Base-by-base conservation (phyloP, 805 yeast species). In the Ascoidea asiatica region DNA sequence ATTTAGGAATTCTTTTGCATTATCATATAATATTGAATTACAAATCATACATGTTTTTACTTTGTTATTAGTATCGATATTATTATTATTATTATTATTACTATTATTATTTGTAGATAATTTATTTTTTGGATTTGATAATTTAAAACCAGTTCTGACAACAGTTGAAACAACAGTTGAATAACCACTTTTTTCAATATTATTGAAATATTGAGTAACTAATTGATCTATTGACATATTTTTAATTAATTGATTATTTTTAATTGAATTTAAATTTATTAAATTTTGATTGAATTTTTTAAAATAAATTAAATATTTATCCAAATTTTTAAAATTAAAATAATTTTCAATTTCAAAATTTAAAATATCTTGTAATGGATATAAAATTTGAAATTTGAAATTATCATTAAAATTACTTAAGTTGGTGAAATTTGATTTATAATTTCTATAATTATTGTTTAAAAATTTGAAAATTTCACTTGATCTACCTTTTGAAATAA, bases 81-180 rank as follows among this genome's bases (percentile, higher is more conserved):
- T n/a, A n/a, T n/a, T n/a, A n/a, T n/a, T n/a, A n/a, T n/a, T n/a
- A n/a, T n/a, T n/a, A n/a, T n/a, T n/a, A n/a, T n/a, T n/a, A n/a
- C n/a, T n/a, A n/a, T n/a, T n/a, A n/a, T n/a, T n/a, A n/a, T n/a
- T n/a, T 6, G 39, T 15, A 5, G 50, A 44, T 5, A 50, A 41
- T 5, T 45, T 49, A 2, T 22, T 44, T 21, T 47, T 52, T 1
- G 70, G 69, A 5, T 58, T 58, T 1, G 65, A 63, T 39, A 69
- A 52, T 46, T 67, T 68, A 41, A 65, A 70, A 4, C 71, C 71
- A 1, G 72, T 69, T 41, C 65, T 67, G 5, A 67, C 70, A 21
- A 69, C 74, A 1, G 73, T 67, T 1, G 73, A 67, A 4, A 71
- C 71, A 7, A 73, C 67, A 7, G 73, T 67, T 1, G 70, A 64